Conservation (phyloP, 2,329 filamentous ascomycete species). For the Neurospora sp. region DNA sequence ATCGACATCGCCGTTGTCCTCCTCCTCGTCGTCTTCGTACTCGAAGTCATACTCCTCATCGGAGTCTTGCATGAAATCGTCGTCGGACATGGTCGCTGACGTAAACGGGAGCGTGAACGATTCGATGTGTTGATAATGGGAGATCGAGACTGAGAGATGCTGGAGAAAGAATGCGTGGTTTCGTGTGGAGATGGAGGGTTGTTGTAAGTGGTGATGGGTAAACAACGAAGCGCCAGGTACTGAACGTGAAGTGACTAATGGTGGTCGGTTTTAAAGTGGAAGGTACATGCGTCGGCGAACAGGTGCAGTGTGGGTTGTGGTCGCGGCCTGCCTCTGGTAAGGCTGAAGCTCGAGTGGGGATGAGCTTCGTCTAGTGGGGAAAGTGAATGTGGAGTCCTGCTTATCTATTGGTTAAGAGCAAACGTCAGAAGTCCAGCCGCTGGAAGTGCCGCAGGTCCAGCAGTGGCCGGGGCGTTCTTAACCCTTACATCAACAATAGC, state of each 20-base stretch:
- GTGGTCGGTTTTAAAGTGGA: neutral
- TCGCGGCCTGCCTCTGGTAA: constrained; percentile 5
- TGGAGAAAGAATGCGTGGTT: neutral
- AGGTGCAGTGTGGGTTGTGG: neutral
- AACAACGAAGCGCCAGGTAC: neutral
- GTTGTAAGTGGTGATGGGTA: neutral
- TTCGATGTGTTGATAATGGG: neutral
- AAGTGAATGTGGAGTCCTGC: neutral
- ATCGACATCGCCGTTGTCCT: constrained; percentile 79
- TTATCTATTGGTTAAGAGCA: neutral
- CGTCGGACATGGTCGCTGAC: constrained; percentile 59
- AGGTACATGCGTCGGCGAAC: neutral
- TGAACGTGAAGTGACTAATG: neutral
- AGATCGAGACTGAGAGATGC: neutral
- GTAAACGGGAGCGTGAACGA: neutral
- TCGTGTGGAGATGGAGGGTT: neutral
- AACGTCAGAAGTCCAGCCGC: neutral
- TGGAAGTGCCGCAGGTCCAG: neutral
- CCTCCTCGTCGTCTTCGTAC: constrained; percentile 84
- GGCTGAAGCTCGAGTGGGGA: constrained; percentile 9
- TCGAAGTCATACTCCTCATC: constrained; percentile 95
- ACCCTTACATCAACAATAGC: neutral
- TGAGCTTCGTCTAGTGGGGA: neutral
- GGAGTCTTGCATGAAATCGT: constrained; percentile 91
- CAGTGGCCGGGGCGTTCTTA: neutral